A percentile compares a stretch with the other conserved stretches of the same genome.
Conservation (phyloP, 306 rosid species). For the Inga laurina region DNA sequence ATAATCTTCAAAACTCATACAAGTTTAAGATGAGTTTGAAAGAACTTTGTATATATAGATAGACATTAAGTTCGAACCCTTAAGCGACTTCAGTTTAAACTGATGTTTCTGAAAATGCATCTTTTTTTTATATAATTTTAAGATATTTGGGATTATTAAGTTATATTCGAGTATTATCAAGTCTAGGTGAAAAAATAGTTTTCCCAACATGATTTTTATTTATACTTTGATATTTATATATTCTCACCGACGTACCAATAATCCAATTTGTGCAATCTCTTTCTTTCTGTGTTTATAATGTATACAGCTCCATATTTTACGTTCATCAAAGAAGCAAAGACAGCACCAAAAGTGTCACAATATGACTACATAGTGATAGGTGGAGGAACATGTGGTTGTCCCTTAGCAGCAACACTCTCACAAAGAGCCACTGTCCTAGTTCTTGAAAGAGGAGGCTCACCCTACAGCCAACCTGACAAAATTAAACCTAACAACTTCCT, state of each 20-base stretch:
- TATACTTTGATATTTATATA: no score
- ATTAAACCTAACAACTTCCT: not conserved
- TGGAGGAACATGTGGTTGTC: not conserved
- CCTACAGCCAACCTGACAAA: not conserved
- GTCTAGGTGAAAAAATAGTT: no score
- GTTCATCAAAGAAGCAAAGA: not conserved
- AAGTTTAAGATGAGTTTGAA: not conserved
- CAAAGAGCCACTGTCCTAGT: not conserved
- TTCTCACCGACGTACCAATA: not conserved
- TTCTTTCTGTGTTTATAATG: not conserved
- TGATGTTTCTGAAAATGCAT: no score
- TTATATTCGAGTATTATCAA: no score
- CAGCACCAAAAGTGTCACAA: not conserved
- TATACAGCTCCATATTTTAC: not conserved
- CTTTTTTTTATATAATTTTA: no score
- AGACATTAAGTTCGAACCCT: no score
- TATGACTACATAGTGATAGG: not conserved
- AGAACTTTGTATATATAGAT: no score
- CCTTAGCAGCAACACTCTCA: conserved; percentile 3
- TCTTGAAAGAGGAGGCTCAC: conserved; percentile 1
- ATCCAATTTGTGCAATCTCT: not conserved
- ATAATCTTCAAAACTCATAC: no score
- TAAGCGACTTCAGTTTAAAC: no score
- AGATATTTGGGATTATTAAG: no score
- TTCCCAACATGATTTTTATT: no score